phyloP scores from a whole-genome alignment of 805 yeast species.

The Nadsonia fulvescens region DNA sequence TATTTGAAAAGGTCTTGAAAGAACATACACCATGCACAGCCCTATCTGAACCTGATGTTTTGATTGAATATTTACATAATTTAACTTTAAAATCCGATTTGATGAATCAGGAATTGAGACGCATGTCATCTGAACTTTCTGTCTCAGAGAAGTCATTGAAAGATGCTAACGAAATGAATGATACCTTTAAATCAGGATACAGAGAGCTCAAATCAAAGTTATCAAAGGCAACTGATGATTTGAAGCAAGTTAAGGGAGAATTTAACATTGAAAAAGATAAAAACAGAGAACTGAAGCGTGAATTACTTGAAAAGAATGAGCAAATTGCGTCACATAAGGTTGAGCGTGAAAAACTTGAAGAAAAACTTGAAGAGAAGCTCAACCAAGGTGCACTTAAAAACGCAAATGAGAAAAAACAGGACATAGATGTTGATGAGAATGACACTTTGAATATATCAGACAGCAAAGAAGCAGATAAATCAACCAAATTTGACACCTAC shows the following conservation, averaged over 20 bases:
- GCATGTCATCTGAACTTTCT: slow-evolving; percentile 18
- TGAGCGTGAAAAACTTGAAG: slow-evolving; percentile 2
- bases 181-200: slow-evolving; percentile 8
- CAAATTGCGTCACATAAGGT: slow-evolving; percentile 2
- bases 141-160: slow-evolving; percentile 4
- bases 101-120: slow-evolving; percentile 47
- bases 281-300: slow-evolving; percentile 6
- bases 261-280: slow-evolving; percentile 7
- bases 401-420: no score
- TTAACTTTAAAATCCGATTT: slow-evolving; percentile 40
- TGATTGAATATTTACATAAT: slow-evolving; percentile 53
- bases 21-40: slow-evolving; percentile 71
- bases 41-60: slow-evolving; percentile 50
- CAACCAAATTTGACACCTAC: no score
- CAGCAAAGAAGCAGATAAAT: no score
- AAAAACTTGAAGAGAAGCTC: no score
- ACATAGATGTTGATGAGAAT: no score
- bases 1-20: slow-evolving; percentile 49
- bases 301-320: slow-evolving; percentile 1
- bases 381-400: no score
- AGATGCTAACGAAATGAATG: slow-evolving; percentile 4
- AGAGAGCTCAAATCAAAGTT: slow-evolving; percentile 11
- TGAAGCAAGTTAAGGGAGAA: slow-evolving; percentile 8
- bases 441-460: no score
- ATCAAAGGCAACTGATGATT: slow-evolving; percentile 6